Base-by-base conservation (phyloP, 805 yeast genomes). In the Nakazawaea laoshanensis region DNA sequence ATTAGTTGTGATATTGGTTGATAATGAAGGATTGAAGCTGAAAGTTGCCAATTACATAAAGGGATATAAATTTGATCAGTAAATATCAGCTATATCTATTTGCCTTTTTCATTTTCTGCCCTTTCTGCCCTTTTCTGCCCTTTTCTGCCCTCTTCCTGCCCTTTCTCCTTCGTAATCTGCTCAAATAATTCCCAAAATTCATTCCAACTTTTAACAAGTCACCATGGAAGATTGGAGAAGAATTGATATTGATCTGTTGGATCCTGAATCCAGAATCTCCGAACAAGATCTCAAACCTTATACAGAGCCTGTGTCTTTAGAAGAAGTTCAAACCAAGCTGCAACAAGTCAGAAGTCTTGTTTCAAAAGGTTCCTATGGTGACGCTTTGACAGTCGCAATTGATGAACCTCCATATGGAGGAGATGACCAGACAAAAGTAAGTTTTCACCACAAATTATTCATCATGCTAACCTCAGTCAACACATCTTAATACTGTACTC, bases 161-260 rank as follows among this genome's bases (percentile, higher is more conserved):
- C n/a, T n/a, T n/a, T n/a, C n/a, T n/a, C n/a, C n/a, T n/a, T n/a
- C n/a, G n/a, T n/a, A n/a, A n/a, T n/a, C n/a, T n/a, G n/a, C n/a
- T n/a, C n/a, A n/a, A n/a, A n/a, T n/a, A n/a, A n/a, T n/a, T n/a
- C 27, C 12, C 12, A 24, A 24, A 24, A 24, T n/a, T n/a, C n/a
- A n/a, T n/a, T n/a, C n/a, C n/a, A n/a, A n/a, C n/a, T n/a, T n/a
- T n/a, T n/a, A n/a, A n/a, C n/a, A n/a, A n/a, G n/a, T n/a, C 13
- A 32, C 24, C 17, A 72, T 74, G 74, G 77, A 72, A 40, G 87
- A 80, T 51, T 83, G 94, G 94, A 81, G 98, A 71, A 77, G 92
- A 69, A 85, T 89, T 46, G 95, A 92, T 55, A 77, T 92, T 34
- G 97, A 92, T 57, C 83, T 86, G 12, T 77, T 76, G 43, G 96